Percentiles rank a stretch among this genome's conserved stretches.
phyloP scores from a whole-genome alignment of 768 basidiomycete species.

The Lentinula lateritia region DNA sequence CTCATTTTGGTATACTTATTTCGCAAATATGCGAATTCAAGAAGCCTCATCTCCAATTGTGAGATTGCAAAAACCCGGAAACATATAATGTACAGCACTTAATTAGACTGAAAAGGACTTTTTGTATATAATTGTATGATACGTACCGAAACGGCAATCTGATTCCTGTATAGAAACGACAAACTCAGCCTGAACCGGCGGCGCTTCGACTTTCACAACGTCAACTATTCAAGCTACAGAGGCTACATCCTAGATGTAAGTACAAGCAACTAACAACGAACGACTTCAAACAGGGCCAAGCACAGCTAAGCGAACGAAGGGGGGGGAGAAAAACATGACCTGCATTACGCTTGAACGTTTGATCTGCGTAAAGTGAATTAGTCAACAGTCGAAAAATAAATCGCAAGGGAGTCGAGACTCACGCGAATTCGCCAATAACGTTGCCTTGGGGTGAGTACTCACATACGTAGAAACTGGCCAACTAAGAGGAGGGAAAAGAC shows the following conservation, averaged over 20 bases:
- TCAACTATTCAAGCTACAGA: background rate
- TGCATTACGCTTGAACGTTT: slow-evolving; percentile 37
- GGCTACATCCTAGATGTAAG: slow-evolving; percentile 1
- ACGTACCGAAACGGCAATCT: no score
- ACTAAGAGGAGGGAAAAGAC: slow-evolving; percentile 24
- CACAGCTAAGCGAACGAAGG: background rate
- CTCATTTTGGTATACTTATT: background rate
- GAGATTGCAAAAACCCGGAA: background rate
- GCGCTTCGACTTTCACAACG: background rate
- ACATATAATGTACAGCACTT: background rate
- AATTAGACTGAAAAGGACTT: background rate
- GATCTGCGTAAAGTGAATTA: slow-evolving; percentile 20
- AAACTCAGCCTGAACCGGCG: no score
- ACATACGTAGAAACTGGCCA: slow-evolving; percentile 59
- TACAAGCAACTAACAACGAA: background rate
- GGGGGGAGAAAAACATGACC: slow-evolving; percentile 11
- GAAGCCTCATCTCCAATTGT: background rate
- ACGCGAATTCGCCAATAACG: slow-evolving; percentile 57
- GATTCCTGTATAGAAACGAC: no score
- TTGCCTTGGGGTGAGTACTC: slow-evolving; percentile 66
- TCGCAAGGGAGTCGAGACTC: slow-evolving; percentile 21
- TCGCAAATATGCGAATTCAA: background rate
- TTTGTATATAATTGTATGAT: no score
- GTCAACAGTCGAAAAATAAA: background rate
- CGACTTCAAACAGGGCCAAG: background rate